A percentile compares a stretch with the other conserved stretches of the same genome.
phyloP scores from a whole-genome alignment of 768 basidiomycete species.

The Tephrocybe sp. region DNA sequence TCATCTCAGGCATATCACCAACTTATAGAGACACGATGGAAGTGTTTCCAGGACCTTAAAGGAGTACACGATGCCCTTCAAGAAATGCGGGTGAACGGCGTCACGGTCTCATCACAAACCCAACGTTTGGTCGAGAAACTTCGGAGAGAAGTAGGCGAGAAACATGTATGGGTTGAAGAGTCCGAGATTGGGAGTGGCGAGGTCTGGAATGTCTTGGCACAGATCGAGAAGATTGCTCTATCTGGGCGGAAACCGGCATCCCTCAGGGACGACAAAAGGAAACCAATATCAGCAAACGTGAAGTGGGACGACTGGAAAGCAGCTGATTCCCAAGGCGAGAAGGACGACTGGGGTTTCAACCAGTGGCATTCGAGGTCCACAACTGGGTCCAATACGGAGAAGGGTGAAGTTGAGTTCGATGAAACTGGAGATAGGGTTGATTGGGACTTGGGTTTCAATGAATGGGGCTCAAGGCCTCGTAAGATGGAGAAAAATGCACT shows the following conservation, averaged over 20 bases:
- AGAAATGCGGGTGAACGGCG: constrained; percentile 83
- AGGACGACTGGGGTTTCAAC: constrained; percentile 16
- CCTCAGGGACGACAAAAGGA: not conserved
- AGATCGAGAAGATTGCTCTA: constrained; percentile 43
- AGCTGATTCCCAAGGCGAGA: constrained; percentile 25
- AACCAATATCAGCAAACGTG: constrained; percentile 10
- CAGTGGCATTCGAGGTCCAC: not conserved
- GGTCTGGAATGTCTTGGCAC: constrained; percentile 46
- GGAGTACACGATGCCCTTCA: constrained; percentile 70
- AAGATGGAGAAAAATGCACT: no score
- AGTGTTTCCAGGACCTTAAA: constrained; percentile 74
- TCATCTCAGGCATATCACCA: constrained; percentile 88
- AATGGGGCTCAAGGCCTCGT: no score
- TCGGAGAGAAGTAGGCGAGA: constrained; percentile 58
- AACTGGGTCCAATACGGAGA: not conserved
- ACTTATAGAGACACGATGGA: constrained; percentile 83
- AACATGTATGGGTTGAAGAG: constrained; percentile 51
- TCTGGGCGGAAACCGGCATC: not conserved
- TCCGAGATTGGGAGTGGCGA: constrained; percentile 43
- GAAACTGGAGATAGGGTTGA: not conserved
- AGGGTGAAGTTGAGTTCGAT: not conserved
- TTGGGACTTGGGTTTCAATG: no score
- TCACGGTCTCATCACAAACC: constrained; percentile 61
- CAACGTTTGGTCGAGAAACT: constrained; percentile 59
- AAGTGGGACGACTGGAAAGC: constrained; percentile 51